A percentile compares a stretch with the other conserved stretches of the same genome.
Conservation (phyloP, 495 filamentous ascomycete species). For the Neurospora sp. region DNA sequence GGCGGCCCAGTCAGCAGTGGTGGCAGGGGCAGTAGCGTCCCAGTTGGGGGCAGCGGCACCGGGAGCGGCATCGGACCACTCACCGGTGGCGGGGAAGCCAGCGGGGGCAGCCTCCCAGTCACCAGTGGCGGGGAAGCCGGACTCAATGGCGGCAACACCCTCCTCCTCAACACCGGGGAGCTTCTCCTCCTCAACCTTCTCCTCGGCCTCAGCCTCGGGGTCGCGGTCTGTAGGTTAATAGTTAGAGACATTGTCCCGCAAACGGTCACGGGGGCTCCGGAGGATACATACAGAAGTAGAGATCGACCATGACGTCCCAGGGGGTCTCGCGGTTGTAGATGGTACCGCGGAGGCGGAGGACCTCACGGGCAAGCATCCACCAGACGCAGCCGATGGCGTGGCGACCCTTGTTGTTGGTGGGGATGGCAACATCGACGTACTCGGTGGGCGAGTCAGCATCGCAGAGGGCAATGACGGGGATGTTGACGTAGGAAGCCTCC, state of each 20-base stretch:
- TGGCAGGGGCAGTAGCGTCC: constrained; percentile 47
- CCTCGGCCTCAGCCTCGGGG: constrained; percentile 97
- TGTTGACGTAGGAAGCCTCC: constrained; percentile 99
- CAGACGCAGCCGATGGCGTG: constrained; percentile 96
- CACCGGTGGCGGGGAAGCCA: constrained; percentile 51
- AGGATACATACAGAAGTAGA: constrained; percentile 77
- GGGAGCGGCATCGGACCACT: constrained; percentile 36
- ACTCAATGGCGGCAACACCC: constrained; percentile 65
- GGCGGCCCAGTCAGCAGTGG: constrained; percentile 60
- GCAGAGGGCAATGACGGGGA: constrained; percentile 97
- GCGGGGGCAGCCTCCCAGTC: constrained; percentile 66
- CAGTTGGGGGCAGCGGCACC: constrained; percentile 58
- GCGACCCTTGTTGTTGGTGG: constrained; percentile 99
- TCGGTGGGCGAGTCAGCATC: constrained; percentile 99
- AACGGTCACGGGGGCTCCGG: background rate
- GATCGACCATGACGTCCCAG: constrained; percentile 98
- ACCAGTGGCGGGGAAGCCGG: constrained; percentile 49
- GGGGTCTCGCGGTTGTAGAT: constrained; percentile 86
- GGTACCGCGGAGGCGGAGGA: constrained; percentile 94
- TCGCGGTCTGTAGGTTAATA: constrained; percentile 61
- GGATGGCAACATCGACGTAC: constrained; percentile 98
- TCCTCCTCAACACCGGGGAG: constrained; percentile 74
- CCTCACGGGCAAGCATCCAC: constrained; percentile 99
- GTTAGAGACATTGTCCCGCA: constrained; percentile 11
- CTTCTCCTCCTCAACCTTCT: constrained; percentile 64